Evolutionary conservation across 768 basidiomycete genomes (phyloP), one percentile per base, ranked within the genome.

Genomic region (Xerocomellus amylosporus): DNA sequence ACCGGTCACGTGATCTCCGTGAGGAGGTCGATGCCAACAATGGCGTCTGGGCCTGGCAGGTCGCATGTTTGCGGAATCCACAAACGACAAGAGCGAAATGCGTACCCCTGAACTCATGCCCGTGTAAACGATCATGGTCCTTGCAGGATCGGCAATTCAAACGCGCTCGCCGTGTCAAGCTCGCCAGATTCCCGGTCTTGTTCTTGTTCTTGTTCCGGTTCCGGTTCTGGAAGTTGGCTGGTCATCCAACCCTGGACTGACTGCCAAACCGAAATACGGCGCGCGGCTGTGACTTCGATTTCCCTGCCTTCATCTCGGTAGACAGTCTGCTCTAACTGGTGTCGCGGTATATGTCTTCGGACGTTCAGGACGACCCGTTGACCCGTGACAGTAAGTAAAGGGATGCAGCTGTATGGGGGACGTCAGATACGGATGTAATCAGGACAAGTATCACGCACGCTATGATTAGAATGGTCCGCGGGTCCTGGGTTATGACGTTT

Each of bases 291-390:
- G 36, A 37, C n/a, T 9, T n/a, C 15, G 36, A 37, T 37, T 9
- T n/a, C 15, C 36, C 36, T 37, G 15, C 9, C 36, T 17, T 7
- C 36, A n/a, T 2, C 8, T 5, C 2, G 36, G 15, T 8, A 15
- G 36, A 36, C 36, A 36, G 3, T 4, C 15, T 36, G 36, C 7
- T 36, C 15, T 17, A 5, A 17, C 7, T 12, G 19, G n/a, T 28
- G n/a, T 10, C 22, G 37, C 14, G 28, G 13, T 22, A 15, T 17
- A 14, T 37, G 51, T 12, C 28, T 36, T 17, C 51, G 53, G 4
- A 64, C 38, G 38, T 63, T 63, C 17, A 63, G 49, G 31, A 63
- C 45, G 20, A 56, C 28, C 10, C 61, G 62, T 30, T 63, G 62
- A 3, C 62, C 62, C 5, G 33, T 24, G 19, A 60, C 39, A 15